Conservation (phyloP, 2,329 filamentous ascomycete genomes). For the Harringtonia lauricola region DNA sequence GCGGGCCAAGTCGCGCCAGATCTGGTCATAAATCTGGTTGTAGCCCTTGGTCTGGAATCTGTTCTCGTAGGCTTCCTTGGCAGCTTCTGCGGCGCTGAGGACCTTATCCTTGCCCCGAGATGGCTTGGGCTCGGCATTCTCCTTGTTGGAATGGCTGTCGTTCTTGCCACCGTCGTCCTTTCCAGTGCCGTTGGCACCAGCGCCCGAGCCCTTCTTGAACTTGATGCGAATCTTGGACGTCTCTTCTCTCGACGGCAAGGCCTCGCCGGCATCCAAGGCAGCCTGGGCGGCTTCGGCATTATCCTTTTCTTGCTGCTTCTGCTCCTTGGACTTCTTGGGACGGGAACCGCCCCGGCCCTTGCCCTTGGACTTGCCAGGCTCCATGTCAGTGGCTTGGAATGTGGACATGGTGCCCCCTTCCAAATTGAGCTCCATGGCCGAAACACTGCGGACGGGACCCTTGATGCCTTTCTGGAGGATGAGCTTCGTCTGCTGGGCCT, state of each 20-base stretch:
- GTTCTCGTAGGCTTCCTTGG: conserved; percentile 42
- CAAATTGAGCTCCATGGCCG: conserved; percentile 65
- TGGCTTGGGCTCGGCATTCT: conserved; percentile 33
- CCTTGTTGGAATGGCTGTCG: conserved; percentile 33
- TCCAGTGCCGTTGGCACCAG: conserved; percentile 23
- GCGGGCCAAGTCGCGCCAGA: conserved; percentile 86
- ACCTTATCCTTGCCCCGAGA: conserved; percentile 27
- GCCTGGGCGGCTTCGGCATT: conserved; percentile 82
- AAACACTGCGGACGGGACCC: conserved; percentile 58
- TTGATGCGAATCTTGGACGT: conserved; percentile 53
- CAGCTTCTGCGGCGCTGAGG: conserved; percentile 24
- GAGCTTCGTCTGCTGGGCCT: conserved; percentile 80
- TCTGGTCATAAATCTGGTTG: conserved; percentile 94
- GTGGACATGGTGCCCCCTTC: conserved; percentile 79
- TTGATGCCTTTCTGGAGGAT: conserved; percentile 79
- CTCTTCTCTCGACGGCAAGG: conserved; percentile 49
- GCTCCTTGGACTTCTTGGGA: conserved; percentile 83
- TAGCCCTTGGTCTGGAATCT: conserved; percentile 83
- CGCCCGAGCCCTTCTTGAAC: conserved; percentile 38
- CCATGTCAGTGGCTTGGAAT: conserved; percentile 59
- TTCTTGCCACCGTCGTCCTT: conserved; percentile 26
- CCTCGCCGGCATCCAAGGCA: conserved; percentile 67
- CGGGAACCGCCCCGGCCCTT: conserved; percentile 51
- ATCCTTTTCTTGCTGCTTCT: conserved; percentile 70
- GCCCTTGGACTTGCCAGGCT: conserved; percentile 36